phyloP scores from a whole-genome alignment of 768 basidiomycete species.

The Rubroboletus satanas region DNA sequence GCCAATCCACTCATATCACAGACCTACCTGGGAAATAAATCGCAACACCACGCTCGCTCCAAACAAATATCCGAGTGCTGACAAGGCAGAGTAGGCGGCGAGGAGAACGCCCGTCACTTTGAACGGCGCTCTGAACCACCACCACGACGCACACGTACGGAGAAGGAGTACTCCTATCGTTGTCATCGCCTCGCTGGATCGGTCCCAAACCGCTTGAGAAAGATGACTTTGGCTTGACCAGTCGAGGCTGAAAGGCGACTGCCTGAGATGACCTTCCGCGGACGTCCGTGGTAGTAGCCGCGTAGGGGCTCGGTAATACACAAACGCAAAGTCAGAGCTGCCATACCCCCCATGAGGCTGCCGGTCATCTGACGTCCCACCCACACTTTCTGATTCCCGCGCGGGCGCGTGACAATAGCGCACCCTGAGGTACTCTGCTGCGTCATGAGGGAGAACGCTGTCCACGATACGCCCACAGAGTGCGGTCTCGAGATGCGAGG shows the following conservation, averaged over 20 bases:
- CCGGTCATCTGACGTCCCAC: neutral
- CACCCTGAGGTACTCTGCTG: neutral
- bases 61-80: neutral
- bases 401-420: conserved; percentile 4
- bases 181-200: neutral
- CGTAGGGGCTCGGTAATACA: neutral
- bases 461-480: neutral
- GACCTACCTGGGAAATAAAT: conserved; percentile 5
- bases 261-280: neutral
- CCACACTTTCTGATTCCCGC: neutral
- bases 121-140: conserved; percentile 10
- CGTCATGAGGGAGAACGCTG: neutral
- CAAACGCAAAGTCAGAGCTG: neutral
- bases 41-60: neutral
- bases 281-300: neutral
- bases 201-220: neutral
- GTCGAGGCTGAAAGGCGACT: neutral
- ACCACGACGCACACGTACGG: neutral
- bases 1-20: neutral
- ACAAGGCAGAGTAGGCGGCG: neutral
- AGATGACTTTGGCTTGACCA: neutral
- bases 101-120: neutral
- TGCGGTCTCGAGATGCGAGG: neutral
- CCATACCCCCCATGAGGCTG: conserved; percentile 1
- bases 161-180: neutral